phyloP scores from a whole-genome alignment of 768 basidiomycete genomes.

The Lactifluus volemus region DNA sequence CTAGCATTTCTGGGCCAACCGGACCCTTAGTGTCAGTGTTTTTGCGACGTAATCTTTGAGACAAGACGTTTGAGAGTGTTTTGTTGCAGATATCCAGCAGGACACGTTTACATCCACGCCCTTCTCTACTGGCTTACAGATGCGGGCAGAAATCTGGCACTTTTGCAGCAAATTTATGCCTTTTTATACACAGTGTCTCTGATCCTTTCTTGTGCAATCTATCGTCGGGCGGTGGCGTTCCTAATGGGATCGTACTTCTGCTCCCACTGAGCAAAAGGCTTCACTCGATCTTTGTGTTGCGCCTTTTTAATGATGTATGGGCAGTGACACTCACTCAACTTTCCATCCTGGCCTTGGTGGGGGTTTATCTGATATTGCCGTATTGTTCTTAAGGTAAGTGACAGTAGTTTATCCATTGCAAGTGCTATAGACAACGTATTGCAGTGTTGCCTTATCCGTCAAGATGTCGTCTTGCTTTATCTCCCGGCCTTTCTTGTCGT shows the following conservation, averaged over 20 bases:
- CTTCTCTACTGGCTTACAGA: conserved; percentile 57
- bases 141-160: conserved; percentile 45
- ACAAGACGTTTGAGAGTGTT: background rate
- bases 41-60: background rate
- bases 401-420: background rate
- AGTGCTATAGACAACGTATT: conserved; percentile 10
- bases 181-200: conserved; percentile 63
- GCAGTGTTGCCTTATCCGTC: conserved; percentile 73
- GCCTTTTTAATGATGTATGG: conserved; percentile 97
- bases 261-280: conserved; percentile 86
- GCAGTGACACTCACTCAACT: conserved; percentile 55
- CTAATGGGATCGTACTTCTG: conserved; percentile 65
- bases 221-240: conserved; percentile 49
- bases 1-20: conserved; percentile 76
- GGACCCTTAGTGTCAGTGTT: conserved; percentile 79
- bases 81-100: conserved; percentile 77
- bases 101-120: conserved; percentile 79
- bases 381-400: conserved; percentile 65
- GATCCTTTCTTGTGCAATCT: conserved; percentile 57
- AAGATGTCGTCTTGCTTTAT: conserved; percentile 95
- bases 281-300: conserved; percentile 86
- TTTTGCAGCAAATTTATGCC: conserved; percentile 75
- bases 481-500: conserved; percentile 82
- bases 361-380: conserved; percentile 51
- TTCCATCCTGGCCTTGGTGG: conserved; percentile 59